Percentiles rank a stretch among this genome's conserved stretches.
Conservation (phyloP, 371 early-diverging fungal genomes). For the Haplosporangium sp. region DNA sequence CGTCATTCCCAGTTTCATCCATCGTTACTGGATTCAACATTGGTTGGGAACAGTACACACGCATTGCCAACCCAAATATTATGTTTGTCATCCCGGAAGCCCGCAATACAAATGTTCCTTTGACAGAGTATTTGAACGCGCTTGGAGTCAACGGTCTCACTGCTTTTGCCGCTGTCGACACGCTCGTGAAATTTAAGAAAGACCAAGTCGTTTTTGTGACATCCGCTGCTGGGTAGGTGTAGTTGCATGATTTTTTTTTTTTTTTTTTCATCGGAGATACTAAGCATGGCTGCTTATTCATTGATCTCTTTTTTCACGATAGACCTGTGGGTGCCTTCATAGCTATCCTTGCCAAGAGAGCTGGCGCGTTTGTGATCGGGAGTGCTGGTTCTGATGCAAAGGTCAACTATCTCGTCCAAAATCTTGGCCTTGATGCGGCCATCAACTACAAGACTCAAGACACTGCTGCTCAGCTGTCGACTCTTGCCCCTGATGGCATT, state of each 20-base stretch:
- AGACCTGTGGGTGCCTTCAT: conserved; percentile 71
- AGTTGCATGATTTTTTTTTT: too few species aligned
- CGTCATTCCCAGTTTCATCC: conserved; percentile 66
- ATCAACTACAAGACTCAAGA: conserved; percentile 80
- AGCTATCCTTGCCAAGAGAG: conserved; percentile 58
- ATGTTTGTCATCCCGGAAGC: conserved; percentile 10
- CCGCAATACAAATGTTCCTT: conserved; percentile 39
- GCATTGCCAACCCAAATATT: conserved; percentile 25
- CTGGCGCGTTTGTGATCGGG: conserved; percentile 43
- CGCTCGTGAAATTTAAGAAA: conserved; percentile 45
- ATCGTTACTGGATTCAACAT: conserved; percentile 61
- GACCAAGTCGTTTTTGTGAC: conserved; percentile 31
- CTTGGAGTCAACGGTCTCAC: conserved; percentile 64
- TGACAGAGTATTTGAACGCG: conserved; percentile 61
- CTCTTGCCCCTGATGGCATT: conserved; percentile 65
- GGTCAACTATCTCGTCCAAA: conserved; percentile 63
- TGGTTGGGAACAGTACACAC: conserved; percentile 65
- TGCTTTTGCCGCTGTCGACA: conserved; percentile 18
- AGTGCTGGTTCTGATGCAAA: conserved; percentile 78
- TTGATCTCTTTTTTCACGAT: neutral
- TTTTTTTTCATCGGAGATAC: too few species aligned
- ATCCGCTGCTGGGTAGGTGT: conserved; percentile 28
- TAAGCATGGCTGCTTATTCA: neutral
- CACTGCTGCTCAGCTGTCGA: conserved; percentile 37
- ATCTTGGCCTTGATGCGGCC: conserved; percentile 68